Percentiles rank a stretch among this genome's conserved stretches.
Evolutionary conservation across 306 rosid genomes (phyloP).

Genomic region (Vicia sativa): DNA sequence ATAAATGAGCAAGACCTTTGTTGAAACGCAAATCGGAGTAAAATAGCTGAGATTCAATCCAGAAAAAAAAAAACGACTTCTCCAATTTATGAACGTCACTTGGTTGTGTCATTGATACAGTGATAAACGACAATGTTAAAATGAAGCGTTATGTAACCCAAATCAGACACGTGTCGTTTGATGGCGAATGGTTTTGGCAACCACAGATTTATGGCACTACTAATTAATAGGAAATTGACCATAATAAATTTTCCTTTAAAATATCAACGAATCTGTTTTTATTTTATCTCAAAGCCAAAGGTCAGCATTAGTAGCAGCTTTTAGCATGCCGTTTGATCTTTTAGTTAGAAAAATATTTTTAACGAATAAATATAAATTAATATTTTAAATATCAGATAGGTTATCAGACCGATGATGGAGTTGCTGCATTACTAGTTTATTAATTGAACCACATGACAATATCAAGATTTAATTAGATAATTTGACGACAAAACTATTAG

Average conservation of each 20-base stretch:
- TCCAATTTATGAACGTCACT: constrained; percentile 26
- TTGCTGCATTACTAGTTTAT: too few species aligned
- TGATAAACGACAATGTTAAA: constrained; percentile 26
- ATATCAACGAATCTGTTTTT: constrained; percentile 2
- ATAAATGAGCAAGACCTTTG: constrained; percentile 33
- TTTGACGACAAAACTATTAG: too few species aligned
- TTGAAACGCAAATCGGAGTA: constrained; percentile 62
- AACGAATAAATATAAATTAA: background rate
- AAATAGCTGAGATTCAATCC: constrained; percentile 4
- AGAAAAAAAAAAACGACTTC: constrained; percentile 35
- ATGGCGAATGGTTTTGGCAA: constrained; percentile 16
- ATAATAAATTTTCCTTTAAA: background rate
- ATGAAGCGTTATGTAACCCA: constrained; percentile 34
- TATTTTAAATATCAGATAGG: too few species aligned
- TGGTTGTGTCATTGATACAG: constrained; percentile 17
- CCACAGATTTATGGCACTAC: constrained; percentile 23
- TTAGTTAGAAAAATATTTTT: background rate
- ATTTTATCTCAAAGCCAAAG: constrained; percentile 19
- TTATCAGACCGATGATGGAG: too few species aligned
- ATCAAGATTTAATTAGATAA: too few species aligned
- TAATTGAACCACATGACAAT: too few species aligned
- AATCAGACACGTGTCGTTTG: constrained; percentile 42
- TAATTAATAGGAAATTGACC: constrained; percentile 25
- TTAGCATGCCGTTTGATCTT: constrained; percentile 30
- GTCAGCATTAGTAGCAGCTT: constrained; percentile 32